Percentiles rank a stretch among this genome's conserved stretches.
These are phyloP conservation scores for Protea cynaroides DNA, from an alignment of 164 flowering plant species.

Conservation along the genomic window DNA sequence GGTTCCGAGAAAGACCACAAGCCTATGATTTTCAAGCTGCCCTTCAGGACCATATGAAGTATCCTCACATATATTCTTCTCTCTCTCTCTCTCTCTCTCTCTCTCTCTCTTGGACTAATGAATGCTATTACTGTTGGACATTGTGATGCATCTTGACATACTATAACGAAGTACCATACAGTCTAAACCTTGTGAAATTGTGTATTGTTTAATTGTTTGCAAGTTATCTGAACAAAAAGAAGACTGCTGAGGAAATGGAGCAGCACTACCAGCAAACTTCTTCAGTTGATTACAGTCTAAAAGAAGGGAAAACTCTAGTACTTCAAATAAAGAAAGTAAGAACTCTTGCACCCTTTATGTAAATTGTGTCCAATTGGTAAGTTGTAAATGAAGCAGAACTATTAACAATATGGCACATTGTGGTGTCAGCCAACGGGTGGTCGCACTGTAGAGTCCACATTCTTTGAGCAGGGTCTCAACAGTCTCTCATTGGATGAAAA, in stretches of 20 bases:
- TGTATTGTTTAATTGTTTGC: slow-evolving; percentile 6
- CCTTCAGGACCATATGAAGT: slow-evolving; percentile 98
- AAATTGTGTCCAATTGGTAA: background rate
- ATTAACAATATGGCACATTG: background rate
- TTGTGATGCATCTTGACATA: background rate
- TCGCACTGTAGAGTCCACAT: slow-evolving; percentile 35
- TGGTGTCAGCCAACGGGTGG: slow-evolving; percentile 39
- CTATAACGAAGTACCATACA: background rate
- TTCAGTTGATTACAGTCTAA: slow-evolving; percentile 85
- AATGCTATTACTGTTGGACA: background rate
- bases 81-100: background rate
- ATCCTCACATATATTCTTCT: slow-evolving; percentile 17
- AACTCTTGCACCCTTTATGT: slow-evolving; percentile 6
- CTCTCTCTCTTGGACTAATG: background rate
- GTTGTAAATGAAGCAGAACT: background rate
- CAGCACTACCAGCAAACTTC: slow-evolving; percentile 69
- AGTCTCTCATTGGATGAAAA: slow-evolving; percentile 60
- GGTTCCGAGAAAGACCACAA: slow-evolving; percentile 91
- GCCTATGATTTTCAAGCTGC: slow-evolving; percentile 99
- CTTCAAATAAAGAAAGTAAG: slow-evolving; percentile 79
- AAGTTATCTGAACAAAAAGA: slow-evolving; percentile 92
- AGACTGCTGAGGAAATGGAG: slow-evolving; percentile 98
- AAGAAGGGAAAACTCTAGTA: slow-evolving; percentile 86
- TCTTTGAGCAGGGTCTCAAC: slow-evolving; percentile 53
- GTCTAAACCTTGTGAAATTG: background rate